phyloP scores from a whole-genome alignment of 345 rosid genomes.

The Populus euphratica region DNA sequence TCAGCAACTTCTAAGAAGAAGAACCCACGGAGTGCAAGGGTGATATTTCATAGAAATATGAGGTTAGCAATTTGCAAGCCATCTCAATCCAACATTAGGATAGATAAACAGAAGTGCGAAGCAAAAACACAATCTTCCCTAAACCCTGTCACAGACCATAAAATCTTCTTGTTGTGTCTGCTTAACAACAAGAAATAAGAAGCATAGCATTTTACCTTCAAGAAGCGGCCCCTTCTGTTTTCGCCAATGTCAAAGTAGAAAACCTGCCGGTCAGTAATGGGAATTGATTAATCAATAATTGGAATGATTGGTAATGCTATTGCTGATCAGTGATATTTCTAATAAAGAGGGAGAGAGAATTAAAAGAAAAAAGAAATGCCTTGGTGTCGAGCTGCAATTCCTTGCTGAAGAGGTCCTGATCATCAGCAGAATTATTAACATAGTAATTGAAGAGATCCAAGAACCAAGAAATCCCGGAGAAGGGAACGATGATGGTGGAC shows the following conservation, averaged over 20 bases:
- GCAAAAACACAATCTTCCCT: background rate
- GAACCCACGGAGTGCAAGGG: background rate
- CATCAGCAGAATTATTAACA: conserved; percentile 61
- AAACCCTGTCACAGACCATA: background rate
- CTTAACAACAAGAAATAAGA: background rate
- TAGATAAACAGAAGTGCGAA: background rate
- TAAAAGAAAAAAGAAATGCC: conserved; percentile 25
- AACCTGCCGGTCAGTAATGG: conserved; percentile 40
- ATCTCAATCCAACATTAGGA: background rate
- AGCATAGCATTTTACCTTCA: conserved; percentile 51
- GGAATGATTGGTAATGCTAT: background rate
- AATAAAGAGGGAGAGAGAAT: background rate
- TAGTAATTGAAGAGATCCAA: conserved; percentile 96
- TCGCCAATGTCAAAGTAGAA: conserved; percentile 97
- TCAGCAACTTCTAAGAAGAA: background rate
- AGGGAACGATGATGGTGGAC: conserved; percentile 98
- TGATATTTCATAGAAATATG: background rate
- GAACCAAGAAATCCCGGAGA: conserved; percentile 96
- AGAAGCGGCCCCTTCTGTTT: conserved; percentile 89
- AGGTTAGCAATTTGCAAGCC: background rate
- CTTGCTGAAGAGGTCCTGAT: conserved; percentile 84
- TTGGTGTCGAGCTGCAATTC: conserved; percentile 97
- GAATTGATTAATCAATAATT: background rate
- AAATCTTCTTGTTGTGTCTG: background rate
- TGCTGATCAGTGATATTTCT: background rate